Evolutionary conservation across 1,284 basidiomycete genomes (phyloP).

Genomic region (Malassezia obtusa): DNA sequence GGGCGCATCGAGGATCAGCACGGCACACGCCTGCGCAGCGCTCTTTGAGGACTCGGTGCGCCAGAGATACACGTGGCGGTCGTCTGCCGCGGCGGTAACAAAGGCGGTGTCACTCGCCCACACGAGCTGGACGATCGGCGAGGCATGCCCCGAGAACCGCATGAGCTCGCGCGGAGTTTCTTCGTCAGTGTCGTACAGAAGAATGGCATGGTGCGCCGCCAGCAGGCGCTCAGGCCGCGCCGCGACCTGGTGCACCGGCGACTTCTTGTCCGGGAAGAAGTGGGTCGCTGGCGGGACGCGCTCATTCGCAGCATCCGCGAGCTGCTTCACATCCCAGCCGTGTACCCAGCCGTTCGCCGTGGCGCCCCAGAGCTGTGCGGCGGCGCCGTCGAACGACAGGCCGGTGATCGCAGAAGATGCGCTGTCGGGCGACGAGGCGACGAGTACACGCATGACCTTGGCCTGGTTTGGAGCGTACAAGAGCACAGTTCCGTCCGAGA

Average conservation of each 20-base stretch:
- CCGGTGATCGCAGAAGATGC: conserved; percentile 23
- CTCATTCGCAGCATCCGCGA: conserved; percentile 1
- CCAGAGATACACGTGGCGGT: conserved; percentile 67
- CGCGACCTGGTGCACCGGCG: conserved; percentile 2
- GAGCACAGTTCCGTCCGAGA: conserved; percentile 31
- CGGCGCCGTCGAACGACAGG: conserved; percentile 18
- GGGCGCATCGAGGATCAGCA: conserved; percentile 47
- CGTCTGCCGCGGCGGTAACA: conserved; percentile 62
- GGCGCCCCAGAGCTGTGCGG: conserved; percentile 22
- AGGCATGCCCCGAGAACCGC: conserved; percentile 33
- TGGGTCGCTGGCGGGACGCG: conserved; percentile 6
- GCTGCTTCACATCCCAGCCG: conserved; percentile 4
- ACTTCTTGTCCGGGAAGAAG: conserved; percentile 10
- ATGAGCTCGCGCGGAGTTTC: conserved; percentile 12
- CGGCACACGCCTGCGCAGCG: conserved; percentile 23
- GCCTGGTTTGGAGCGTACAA: conserved; percentile 32
- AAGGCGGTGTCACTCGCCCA: conserved; percentile 50
- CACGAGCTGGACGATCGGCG: conserved; percentile 35
- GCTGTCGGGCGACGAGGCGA: conserved; percentile 26
- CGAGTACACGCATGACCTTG: conserved; percentile 29
- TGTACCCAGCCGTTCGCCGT: conserved; percentile 32
- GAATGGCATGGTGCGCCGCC: conserved; percentile 32
- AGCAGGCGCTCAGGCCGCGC: conserved; percentile 10
- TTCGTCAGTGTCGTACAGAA: conserved; percentile 16
- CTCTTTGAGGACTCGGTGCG: conserved; percentile 6